Evolutionary conservation across 345 rosid genomes (phyloP).

Genomic region (Excoecaria agallocha): DNA sequence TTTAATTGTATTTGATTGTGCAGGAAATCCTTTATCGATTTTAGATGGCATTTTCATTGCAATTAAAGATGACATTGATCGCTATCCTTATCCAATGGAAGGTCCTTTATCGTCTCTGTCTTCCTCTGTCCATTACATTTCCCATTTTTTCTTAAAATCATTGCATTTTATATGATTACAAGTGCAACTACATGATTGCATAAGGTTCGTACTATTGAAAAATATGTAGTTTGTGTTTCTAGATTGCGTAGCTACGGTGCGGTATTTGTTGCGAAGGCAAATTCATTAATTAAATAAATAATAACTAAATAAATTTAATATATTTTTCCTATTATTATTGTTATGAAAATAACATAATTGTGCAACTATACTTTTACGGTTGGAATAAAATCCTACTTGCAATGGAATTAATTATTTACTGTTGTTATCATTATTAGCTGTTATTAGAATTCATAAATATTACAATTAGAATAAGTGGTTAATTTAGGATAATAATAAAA

Average conservation of each 20-base stretch:
- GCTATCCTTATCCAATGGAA: conserved; percentile 65
- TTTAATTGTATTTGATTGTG: too few relatives aligned
- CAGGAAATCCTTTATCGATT: conserved; percentile 64
- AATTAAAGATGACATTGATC: conserved; percentile 85
- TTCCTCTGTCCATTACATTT: neutral
- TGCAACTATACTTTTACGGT: too few relatives aligned
- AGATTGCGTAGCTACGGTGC: conserved; percentile 76
- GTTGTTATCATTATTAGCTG: too few relatives aligned
- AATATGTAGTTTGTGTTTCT: conserved; percentile 70
- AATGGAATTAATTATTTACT: too few relatives aligned
- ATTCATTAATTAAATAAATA: too few relatives aligned
- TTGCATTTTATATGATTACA: conserved; percentile 23
- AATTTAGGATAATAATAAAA: too few relatives aligned
- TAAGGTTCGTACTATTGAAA: conserved; percentile 57
- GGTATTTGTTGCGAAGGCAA: conserved; percentile 78
- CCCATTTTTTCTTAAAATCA: neutral
- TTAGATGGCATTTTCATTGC: conserved; percentile 85
- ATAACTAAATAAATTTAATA: too few relatives aligned
- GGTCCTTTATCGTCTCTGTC: conserved; percentile 35
- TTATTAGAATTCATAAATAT: too few relatives aligned
- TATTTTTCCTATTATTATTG: too few relatives aligned
- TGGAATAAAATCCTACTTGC: too few relatives aligned
- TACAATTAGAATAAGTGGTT: too few relatives aligned
- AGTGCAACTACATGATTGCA: conserved; percentile 90
- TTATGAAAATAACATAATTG: too few relatives aligned